phyloP scores from a whole-genome alignment of 2,329 filamentous ascomycete genomes.

The Ophiostoma piceae region DNA sequence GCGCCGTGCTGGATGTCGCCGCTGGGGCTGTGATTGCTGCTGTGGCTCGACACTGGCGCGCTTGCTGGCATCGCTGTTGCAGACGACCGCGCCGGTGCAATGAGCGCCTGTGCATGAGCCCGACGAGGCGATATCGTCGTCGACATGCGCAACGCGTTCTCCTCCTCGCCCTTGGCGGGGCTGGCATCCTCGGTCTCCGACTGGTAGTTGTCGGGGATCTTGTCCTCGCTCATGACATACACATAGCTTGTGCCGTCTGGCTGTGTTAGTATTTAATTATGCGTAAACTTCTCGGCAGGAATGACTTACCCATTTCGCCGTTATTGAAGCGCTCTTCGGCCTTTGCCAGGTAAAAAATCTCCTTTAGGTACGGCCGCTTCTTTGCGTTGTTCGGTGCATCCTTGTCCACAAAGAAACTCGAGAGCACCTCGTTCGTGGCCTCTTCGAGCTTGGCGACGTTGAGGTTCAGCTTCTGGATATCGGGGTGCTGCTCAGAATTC shows the following conservation, averaged over 20 bases:
- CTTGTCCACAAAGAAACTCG: constrained; percentile 54
- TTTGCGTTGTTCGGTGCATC: constrained; percentile 47
- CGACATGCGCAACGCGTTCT: constrained; percentile 32
- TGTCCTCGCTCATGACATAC: constrained; percentile 50
- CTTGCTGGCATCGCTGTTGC: constrained; percentile 7
- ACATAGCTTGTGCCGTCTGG: constrained; percentile 46
- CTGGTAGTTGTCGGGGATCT: constrained; percentile 43
- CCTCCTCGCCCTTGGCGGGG: constrained; percentile 42
- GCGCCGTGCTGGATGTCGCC: constrained; percentile 13
- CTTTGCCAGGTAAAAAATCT: constrained; percentile 58
- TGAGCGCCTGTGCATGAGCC: constrained; percentile 32
- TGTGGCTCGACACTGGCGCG: constrained; percentile 28
- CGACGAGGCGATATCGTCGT: constrained; percentile 35
- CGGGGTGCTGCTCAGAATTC: constrained; percentile 44
- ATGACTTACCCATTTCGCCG: constrained; percentile 51
- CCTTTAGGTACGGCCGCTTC: constrained; percentile 53
- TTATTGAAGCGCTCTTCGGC: constrained; percentile 52
- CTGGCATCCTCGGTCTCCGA: constrained; percentile 45
- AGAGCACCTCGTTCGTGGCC: constrained; percentile 53
- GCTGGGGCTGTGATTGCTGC: constrained; percentile 37
- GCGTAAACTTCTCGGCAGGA: neutral
- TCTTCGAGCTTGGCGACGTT: constrained; percentile 54
- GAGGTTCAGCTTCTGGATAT: constrained; percentile 50
- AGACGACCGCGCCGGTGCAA: constrained; percentile 29
- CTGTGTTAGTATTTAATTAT: neutral